Conservation (phyloP, 306 rosid species). For the Prunus persica region DNA sequence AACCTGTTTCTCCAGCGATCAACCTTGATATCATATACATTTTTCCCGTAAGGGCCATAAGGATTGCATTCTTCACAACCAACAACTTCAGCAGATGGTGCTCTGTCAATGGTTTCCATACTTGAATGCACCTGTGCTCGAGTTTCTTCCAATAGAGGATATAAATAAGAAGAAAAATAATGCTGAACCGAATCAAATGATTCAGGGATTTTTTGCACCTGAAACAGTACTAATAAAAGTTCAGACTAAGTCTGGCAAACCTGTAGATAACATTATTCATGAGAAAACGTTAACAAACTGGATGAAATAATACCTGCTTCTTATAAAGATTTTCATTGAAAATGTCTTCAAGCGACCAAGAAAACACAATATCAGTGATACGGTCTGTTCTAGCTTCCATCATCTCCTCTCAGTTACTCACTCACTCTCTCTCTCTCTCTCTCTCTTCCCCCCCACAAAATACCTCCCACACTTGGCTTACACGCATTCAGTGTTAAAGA, state of each 20-base stretch:
- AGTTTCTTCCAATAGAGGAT: constrained; percentile 71
- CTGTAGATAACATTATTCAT: not conserved
- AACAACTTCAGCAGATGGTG: not conserved
- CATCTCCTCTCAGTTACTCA: constrained; percentile 7
- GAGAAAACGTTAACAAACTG: not conserved
- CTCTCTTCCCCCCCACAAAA: no score
- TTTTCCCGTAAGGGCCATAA: not conserved
- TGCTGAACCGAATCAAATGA: constrained; percentile 40
- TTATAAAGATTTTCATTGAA: constrained; percentile 36
- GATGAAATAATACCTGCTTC: constrained; percentile 30
- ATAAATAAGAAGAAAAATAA: constrained; percentile 41
- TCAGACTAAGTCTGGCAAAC: not conserved
- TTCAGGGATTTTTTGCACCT: constrained; percentile 51
- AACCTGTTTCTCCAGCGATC: not conserved
- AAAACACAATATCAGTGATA: constrained; percentile 38
- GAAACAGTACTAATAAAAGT: not conserved
- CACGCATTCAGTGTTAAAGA: not conserved
- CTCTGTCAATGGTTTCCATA: not conserved
- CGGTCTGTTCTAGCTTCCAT: not conserved
- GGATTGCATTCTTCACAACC: not conserved
- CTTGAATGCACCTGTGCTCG: constrained; percentile 45
- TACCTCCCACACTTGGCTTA: no score
- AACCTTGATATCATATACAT: not conserved
- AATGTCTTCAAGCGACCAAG: constrained; percentile 65
- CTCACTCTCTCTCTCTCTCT: not conserved